These are phyloP conservation scores for Vitis hybrid DNA, from an alignment of 177 flowering plant genomes.

Conservation along the genomic window DNA sequence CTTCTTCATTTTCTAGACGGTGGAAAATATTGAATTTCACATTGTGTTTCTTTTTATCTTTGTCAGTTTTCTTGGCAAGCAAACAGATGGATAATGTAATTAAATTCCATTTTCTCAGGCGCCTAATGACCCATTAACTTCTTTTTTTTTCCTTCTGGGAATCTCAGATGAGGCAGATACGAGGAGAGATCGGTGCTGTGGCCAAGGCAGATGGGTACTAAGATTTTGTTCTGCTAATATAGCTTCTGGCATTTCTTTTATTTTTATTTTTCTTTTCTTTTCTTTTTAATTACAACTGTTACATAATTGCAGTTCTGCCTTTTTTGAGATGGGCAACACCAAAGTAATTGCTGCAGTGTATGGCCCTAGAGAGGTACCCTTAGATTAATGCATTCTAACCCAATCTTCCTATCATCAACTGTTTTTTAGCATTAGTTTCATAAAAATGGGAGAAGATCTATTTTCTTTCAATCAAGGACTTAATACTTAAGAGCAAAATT, in stretches of 20 bases:
- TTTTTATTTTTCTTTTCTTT: neutral
- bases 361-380: conserved; percentile 93
- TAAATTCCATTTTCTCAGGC: neutral
- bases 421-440: neutral
- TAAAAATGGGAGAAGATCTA: neutral
- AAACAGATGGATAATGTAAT: too few relatives aligned
- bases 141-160: neutral
- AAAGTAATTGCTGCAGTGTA: conserved; percentile 98
- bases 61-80: too few relatives aligned
- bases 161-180: conserved; percentile 84
- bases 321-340: conserved; percentile 97
- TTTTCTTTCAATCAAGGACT: too few relatives aligned
- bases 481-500: too few relatives aligned
- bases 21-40: too few relatives aligned
- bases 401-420: neutral
- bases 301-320: conserved; percentile 65
- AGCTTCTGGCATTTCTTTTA: neutral
- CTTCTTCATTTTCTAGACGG: too few relatives aligned
- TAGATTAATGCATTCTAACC: neutral
- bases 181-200: conserved; percentile 77
- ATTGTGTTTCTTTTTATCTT: too few relatives aligned
- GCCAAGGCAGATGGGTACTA: conserved; percentile 75
- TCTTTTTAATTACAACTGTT: neutral
- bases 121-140: neutral
- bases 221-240: neutral